Evolutionary conservation across 352 stramenopile genomes (phyloP).

Genomic region (Phytopythium vexans): DNA sequence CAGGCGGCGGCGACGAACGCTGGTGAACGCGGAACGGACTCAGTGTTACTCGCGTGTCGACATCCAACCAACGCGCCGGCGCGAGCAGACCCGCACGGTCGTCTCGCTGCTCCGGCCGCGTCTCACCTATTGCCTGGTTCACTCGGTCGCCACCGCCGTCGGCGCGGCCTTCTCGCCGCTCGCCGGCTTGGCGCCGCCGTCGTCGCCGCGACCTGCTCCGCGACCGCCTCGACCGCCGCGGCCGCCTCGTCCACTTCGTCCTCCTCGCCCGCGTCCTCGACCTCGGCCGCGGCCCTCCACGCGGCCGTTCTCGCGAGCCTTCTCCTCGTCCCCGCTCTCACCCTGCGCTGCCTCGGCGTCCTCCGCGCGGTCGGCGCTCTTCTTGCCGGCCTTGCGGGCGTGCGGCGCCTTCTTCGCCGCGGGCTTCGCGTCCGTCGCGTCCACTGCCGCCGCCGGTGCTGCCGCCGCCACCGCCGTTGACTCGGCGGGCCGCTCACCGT

Average conservation of each 20-base stretch:
- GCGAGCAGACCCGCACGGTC: too few relatives aligned
- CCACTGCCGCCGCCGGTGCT: constrained; percentile 12
- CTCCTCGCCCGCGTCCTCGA: constrained; percentile 12
- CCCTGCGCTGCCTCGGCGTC: constrained; percentile 14
- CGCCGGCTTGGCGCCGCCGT: constrained; percentile 8
- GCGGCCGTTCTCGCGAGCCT: constrained; percentile 15
- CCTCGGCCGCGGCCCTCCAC: constrained; percentile 14
- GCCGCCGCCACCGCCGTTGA: too few relatives aligned
- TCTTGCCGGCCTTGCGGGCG: neutral
- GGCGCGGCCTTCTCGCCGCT: constrained; percentile 4
- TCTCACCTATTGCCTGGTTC: neutral
- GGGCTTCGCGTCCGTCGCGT: constrained; percentile 17
- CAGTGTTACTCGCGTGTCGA: too few relatives aligned
- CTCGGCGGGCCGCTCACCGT: too few relatives aligned
- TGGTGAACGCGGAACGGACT: too few relatives aligned
- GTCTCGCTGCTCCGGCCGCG: too few relatives aligned
- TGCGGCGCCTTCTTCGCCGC: constrained; percentile 7
- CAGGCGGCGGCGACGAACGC: too few relatives aligned
- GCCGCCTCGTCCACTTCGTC: constrained; percentile 24
- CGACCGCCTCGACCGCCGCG: constrained; percentile 28
- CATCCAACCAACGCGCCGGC: too few relatives aligned
- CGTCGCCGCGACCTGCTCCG: constrained; percentile 13
- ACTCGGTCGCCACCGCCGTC: neutral
- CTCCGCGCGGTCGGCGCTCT: constrained; percentile 7
- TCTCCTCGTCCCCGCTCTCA: constrained; percentile 5